These are phyloP conservation scores for Candida piceae DNA, from an alignment of 805 yeast species.

Conservation along the genomic window DNA sequence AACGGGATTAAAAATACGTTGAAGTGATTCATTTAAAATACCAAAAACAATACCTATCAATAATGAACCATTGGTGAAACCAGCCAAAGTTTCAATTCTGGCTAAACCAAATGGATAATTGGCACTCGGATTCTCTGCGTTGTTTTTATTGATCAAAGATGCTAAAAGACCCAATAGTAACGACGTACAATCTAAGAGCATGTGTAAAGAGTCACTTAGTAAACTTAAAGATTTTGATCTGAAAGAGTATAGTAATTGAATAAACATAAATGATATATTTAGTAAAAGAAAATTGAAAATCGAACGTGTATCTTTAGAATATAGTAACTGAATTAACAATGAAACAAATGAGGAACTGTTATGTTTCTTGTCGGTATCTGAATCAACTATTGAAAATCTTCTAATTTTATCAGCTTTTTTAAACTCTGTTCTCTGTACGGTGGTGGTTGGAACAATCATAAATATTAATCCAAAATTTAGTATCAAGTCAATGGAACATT, in stretches of 20 bases:
- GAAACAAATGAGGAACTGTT: conserved; percentile 15
- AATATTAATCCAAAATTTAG: conserved; percentile 11
- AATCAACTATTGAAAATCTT: no score
- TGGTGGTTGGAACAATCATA: conserved; percentile 10
- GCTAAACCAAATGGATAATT: conserved; percentile 81
- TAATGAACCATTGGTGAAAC: conserved; percentile 90
- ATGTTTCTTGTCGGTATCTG: conserved; percentile 5
- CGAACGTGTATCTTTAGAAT: conserved; percentile 71
- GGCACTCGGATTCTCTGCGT: conserved; percentile 19
- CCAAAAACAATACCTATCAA: conserved; percentile 86
- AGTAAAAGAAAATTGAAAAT: conserved; percentile 82
- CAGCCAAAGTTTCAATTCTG: conserved; percentile 86
- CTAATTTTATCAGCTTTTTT: no score
- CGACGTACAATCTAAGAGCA: conserved; percentile 94
- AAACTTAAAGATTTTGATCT: conserved; percentile 89
- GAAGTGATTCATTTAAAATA: conserved; percentile 80
- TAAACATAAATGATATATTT: conserved; percentile 90
- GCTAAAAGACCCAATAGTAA: conserved; percentile 87
- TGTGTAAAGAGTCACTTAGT: conserved; percentile 89
- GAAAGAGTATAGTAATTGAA: conserved; percentile 87
- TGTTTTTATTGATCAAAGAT: conserved; percentile 41
- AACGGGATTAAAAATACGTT: conserved; percentile 75
- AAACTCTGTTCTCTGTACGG: no score
- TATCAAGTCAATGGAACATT: no score
- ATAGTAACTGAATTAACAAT: conserved; percentile 32